Evolutionary conservation across 352 stramenopile genomes (phyloP).

Genomic region (Phytopythium mirpurense): DNA sequence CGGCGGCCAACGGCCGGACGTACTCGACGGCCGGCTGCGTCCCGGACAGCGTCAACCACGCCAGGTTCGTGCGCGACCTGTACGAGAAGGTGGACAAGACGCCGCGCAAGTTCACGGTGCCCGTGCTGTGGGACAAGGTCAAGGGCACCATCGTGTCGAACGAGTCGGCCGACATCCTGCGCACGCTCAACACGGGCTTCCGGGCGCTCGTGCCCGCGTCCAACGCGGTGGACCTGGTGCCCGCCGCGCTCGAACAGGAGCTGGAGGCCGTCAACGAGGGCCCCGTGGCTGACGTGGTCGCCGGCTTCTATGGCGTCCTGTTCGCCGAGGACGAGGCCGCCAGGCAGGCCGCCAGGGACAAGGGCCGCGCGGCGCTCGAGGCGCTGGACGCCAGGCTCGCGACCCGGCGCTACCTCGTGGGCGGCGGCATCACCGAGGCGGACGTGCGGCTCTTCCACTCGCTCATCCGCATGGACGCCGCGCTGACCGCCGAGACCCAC

Average conservation of each 20-base stretch:
- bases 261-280: conserved; percentile 61
- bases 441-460: conserved; percentile 31
- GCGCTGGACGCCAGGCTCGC: conserved; percentile 16
- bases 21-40: conserved; percentile 16
- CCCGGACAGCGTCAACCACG: conserved; percentile 22
- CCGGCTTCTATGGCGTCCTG: conserved; percentile 43
- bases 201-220: conserved; percentile 19
- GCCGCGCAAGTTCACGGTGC: conserved; percentile 32
- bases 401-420: conserved; percentile 13
- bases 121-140: conserved; percentile 69
- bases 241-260: conserved; percentile 32
- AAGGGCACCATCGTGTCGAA: conserved; percentile 70
- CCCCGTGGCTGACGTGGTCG: conserved; percentile 46
- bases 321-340: conserved; percentile 52
- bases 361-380: conserved; percentile 14
- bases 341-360: conserved; percentile 41
- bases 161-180: conserved; percentile 68
- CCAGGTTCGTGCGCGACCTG: conserved; percentile 24
- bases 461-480: conserved; percentile 25
- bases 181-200: conserved; percentile 48
- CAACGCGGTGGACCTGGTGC: conserved; percentile 35
- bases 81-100: conserved; percentile 26
- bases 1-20: conserved; percentile 8
- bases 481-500: background rate
- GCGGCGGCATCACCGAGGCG: conserved; percentile 25